Evolutionary conservation across 306 rosid species (phyloP).

Genomic region (Prinsepia uniflora): DNA sequence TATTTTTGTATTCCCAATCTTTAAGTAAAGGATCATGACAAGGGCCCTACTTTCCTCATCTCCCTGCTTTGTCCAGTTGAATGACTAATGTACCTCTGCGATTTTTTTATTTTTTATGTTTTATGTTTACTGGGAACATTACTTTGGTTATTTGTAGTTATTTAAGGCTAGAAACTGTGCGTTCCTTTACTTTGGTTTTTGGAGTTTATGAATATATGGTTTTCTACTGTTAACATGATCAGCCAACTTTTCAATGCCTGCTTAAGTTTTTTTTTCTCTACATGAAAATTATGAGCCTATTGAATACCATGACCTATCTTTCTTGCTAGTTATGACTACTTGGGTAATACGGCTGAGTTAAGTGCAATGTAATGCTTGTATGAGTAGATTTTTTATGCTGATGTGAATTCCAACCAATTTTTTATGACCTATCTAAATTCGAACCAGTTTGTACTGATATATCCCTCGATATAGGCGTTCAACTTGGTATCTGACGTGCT

Average conservation of each 20-base stretch:
- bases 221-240: constrained; percentile 9
- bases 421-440: not conserved
- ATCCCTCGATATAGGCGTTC: constrained; percentile 45
- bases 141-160: not conserved
- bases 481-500: constrained; percentile 55
- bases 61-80: not conserved
- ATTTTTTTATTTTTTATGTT: not conserved
- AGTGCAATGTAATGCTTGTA: constrained; percentile 8
- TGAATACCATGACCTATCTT: not conserved
- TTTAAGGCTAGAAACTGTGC: not conserved
- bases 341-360: not conserved
- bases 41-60: constrained; percentile 5
- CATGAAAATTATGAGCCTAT: constrained; percentile 1
- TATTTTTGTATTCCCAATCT: constrained; percentile 3
- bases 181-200: no score
- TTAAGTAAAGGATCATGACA: constrained; percentile 13
- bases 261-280: not conserved
- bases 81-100: not conserved
- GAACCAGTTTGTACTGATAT: constrained; percentile 18
- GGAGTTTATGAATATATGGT: no score
- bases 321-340: not conserved
- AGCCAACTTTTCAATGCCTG: not conserved
- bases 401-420: no score
- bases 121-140: no score
- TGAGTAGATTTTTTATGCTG: not conserved